Percentiles rank a stretch among this genome's conserved stretches.
phyloP scores from a whole-genome alignment of 495 filamentous ascomycete genomes.

The Zalerion maritima region DNA sequence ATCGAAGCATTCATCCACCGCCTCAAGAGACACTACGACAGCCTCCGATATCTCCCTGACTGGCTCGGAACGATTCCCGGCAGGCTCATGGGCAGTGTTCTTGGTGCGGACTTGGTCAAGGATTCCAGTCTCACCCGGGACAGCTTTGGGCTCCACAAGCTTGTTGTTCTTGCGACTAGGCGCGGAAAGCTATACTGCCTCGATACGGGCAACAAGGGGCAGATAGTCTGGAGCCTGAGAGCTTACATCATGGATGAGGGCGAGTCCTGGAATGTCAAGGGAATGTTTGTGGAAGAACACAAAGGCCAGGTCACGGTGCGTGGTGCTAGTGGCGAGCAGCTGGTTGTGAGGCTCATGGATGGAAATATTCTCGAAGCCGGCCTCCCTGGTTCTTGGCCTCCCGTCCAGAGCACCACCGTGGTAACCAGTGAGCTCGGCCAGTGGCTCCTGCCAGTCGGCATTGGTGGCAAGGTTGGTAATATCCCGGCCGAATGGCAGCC shows the following conservation, averaged over 20 bases:
- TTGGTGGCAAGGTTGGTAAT: constrained; percentile 26
- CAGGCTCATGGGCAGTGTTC: constrained; percentile 53
- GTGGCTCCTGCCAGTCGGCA: constrained; percentile 33
- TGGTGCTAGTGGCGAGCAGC: constrained; percentile 40
- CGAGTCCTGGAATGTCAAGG: constrained; percentile 50
- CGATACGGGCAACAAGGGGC: constrained; percentile 59
- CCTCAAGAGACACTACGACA: constrained; percentile 63
- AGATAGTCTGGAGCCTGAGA: constrained; percentile 58
- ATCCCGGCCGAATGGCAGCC: constrained; percentile 23
- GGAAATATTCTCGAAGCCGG: constrained; percentile 36
- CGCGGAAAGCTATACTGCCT: constrained; percentile 67
- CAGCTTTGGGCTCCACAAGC: constrained; percentile 75
- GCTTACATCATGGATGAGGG: constrained; percentile 37
- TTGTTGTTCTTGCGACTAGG: constrained; percentile 66
- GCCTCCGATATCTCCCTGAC: constrained; percentile 64
- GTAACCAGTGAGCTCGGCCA: constrained; percentile 36
- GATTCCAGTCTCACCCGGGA: constrained; percentile 40
- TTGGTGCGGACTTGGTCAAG: constrained; percentile 33
- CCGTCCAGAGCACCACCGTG: constrained; percentile 30
- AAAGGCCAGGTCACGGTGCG: constrained; percentile 45
- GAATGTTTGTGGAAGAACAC: constrained; percentile 41
- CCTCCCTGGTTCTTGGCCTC: constrained; percentile 17
- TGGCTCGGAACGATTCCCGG: constrained; percentile 52
- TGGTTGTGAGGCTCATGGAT: constrained; percentile 40
- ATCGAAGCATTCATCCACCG: constrained; percentile 74